These are phyloP conservation scores for Paxillus ammoniavirescens DNA, from an alignment of 768 basidiomycete genomes.

Conservation along the genomic window DNA sequence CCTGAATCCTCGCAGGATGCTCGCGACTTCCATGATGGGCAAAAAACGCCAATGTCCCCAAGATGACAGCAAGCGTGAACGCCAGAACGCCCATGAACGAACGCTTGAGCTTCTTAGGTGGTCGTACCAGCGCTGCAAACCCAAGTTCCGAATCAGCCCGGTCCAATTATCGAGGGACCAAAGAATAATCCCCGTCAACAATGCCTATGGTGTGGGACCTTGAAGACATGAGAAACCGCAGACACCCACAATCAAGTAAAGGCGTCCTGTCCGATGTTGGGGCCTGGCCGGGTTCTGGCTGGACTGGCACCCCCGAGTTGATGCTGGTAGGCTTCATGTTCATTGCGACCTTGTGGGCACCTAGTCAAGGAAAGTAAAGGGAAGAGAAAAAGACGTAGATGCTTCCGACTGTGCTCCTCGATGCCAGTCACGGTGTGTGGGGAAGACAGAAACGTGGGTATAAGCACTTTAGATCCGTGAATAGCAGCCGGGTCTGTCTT, in stretches of 20 bases:
- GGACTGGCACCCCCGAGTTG: background rate
- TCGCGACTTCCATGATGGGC: constrained; percentile 5
- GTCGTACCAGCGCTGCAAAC: background rate
- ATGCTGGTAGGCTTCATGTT: background rate
- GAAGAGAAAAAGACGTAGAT: background rate
- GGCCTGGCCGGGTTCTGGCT: background rate
- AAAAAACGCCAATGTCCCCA: constrained; percentile 18
- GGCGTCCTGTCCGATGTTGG: constrained; percentile 13
- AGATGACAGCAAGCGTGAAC: constrained; percentile 17
- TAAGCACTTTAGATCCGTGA: background rate
- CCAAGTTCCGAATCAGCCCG: too few relatives aligned
- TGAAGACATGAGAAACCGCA: background rate
- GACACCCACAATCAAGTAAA: constrained; percentile 16
- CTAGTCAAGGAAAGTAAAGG: background rate
- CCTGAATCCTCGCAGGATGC: constrained; percentile 7
- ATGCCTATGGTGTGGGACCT: background rate
- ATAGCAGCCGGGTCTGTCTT: background rate
- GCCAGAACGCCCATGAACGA: constrained; percentile 8
- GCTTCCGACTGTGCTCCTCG: background rate
- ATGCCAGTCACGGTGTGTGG: too few relatives aligned
- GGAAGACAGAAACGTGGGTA: constrained; percentile 1
- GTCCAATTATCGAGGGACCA: too few relatives aligned
- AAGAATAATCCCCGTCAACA: background rate
- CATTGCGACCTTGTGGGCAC: constrained; percentile 8
- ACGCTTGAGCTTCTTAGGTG: constrained; percentile 3